Evolutionary conservation across 768 basidiomycete species (phyloP).

Genomic region (Tubosaeta brunneosetosa): DNA sequence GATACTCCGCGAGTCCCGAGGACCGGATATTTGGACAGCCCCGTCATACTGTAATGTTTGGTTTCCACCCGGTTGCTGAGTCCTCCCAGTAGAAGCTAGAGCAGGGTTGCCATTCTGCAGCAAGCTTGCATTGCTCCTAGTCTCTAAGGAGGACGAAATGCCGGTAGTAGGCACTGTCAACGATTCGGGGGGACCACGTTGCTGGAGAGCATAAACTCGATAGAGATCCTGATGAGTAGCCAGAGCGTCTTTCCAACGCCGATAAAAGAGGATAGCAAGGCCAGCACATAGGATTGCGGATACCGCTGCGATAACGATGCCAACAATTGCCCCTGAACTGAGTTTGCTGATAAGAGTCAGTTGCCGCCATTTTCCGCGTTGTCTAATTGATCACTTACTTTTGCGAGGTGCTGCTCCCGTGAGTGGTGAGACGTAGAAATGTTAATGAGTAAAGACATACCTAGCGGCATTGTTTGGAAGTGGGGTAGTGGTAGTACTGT

Average conservation of each 20-base stretch:
- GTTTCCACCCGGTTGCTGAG: constrained; percentile 5
- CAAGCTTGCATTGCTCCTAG: constrained; percentile 11
- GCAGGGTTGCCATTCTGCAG: constrained; percentile 4
- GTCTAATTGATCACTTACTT: constrained; percentile 9
- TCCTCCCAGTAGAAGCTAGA: constrained; percentile 1
- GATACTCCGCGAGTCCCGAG: constrained; percentile 13
- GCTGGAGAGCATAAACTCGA: constrained; percentile 10
- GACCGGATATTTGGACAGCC: neutral
- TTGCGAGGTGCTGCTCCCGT: neutral
- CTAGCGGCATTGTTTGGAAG: neutral
- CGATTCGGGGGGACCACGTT: neutral
- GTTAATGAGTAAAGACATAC: neutral
- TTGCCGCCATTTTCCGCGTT: neutral
- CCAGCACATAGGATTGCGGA: constrained; percentile 11
- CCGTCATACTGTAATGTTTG: neutral
- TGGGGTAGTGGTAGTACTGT: neutral
- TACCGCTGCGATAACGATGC: constrained; percentile 15
- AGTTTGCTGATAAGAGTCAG: constrained; percentile 11
- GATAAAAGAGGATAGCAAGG: constrained; percentile 24
- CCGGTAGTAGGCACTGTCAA: constrained; percentile 3
- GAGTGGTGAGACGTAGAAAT: neutral
- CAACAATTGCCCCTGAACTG: constrained; percentile 21
- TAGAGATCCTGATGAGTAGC: constrained; percentile 12
- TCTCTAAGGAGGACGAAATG: constrained; percentile 20
- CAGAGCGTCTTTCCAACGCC: constrained; percentile 25